Evolutionary conservation across 768 basidiomycete species (phyloP).

Genomic region (Coprinopsis sp.): DNA sequence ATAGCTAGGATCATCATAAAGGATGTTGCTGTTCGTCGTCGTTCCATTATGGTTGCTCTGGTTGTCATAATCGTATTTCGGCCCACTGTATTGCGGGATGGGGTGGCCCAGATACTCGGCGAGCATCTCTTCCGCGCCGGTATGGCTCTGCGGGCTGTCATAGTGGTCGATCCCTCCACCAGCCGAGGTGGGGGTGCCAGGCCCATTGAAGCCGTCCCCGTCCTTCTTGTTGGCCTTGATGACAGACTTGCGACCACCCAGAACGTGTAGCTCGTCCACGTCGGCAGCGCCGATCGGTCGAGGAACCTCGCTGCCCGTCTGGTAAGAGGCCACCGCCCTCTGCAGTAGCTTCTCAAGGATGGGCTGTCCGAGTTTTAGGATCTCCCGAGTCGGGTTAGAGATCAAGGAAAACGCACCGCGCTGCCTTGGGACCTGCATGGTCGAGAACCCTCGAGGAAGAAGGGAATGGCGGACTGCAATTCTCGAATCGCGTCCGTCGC

Average conservation of each 20-base stretch:
- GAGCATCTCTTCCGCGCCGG: conserved; percentile 17
- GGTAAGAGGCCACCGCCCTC: conserved; percentile 30
- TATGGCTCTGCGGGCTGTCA: conserved; percentile 20
- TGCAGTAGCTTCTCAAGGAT: conserved; percentile 33
- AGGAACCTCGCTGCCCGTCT: conserved; percentile 19
- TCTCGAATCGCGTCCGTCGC: conserved; percentile 35
- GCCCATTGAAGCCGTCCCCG: conserved; percentile 5
- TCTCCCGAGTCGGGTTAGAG: background rate
- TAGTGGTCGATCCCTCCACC: conserved; percentile 13
- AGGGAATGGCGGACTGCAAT: conserved; percentile 30
- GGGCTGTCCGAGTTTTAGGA: conserved; percentile 19
- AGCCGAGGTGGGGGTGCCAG: conserved; percentile 18
- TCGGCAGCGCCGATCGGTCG: conserved; percentile 1
- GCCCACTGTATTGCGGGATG: background rate
- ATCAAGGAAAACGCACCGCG: conserved; percentile 24
- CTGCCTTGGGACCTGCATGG: conserved; percentile 32
- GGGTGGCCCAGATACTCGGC: conserved; percentile 3
- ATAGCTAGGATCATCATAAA: no score
- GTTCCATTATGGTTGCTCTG: background rate
- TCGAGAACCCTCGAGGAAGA: conserved; percentile 41
- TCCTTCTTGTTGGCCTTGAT: conserved; percentile 23
- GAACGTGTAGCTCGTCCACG: conserved; percentile 32
- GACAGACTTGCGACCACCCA: conserved; percentile 34
- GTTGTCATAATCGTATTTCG: background rate
- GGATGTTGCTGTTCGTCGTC: background rate